Evolutionary conservation across 2,329 filamentous ascomycete genomes (phyloP).

Genomic region (Alternaria hordeiaustralica): DNA sequence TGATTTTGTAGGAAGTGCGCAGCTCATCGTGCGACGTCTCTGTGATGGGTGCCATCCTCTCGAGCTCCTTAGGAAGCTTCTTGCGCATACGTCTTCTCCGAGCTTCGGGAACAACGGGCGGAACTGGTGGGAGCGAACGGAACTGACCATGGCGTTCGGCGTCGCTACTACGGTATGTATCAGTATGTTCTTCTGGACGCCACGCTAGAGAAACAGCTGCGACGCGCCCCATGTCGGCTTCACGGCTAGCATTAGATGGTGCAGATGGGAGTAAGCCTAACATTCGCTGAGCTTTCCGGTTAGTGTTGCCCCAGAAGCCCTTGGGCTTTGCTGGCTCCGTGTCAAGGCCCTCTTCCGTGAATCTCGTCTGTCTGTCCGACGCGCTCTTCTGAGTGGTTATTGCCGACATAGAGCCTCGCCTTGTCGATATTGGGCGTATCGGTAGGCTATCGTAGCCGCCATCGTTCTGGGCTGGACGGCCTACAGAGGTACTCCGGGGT

Average conservation of each 20-base stretch:
- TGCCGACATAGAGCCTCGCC: conserved; percentile 3
- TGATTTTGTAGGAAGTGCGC: conserved; percentile 11
- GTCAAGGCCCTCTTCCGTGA: conserved; percentile 17
- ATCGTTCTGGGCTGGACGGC: conserved; percentile 2
- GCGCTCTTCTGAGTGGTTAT: conserved; percentile 6
- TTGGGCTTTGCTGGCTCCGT: conserved; percentile 12
- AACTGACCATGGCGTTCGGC: conserved; percentile 3
- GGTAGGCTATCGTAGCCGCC: neutral
- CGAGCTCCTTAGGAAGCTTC: conserved; percentile 20
- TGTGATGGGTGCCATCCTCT: conserved; percentile 34
- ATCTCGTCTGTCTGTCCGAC: conserved; percentile 6
- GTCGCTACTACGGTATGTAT: conserved; percentile 17
- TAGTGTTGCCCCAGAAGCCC: conserved; percentile 8
- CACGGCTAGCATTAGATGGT: conserved; percentile 8
- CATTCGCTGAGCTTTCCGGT: conserved; percentile 22
- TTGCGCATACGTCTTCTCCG: conserved; percentile 15
- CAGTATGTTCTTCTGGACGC: conserved; percentile 5
- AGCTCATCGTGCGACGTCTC: conserved; percentile 29
- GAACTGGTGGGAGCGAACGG: neutral
- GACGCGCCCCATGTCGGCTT: neutral
- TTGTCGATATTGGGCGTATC: conserved; percentile 8
- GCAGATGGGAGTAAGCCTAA: conserved; percentile 16
- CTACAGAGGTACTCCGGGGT: neutral
- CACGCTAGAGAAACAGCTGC: neutral
- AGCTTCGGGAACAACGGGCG: conserved; percentile 1